Percentiles rank a stretch among this genome's conserved stretches.
phyloP scores from a whole-genome alignment of 768 basidiomycete genomes.

The Gymnopilus dilepis region DNA sequence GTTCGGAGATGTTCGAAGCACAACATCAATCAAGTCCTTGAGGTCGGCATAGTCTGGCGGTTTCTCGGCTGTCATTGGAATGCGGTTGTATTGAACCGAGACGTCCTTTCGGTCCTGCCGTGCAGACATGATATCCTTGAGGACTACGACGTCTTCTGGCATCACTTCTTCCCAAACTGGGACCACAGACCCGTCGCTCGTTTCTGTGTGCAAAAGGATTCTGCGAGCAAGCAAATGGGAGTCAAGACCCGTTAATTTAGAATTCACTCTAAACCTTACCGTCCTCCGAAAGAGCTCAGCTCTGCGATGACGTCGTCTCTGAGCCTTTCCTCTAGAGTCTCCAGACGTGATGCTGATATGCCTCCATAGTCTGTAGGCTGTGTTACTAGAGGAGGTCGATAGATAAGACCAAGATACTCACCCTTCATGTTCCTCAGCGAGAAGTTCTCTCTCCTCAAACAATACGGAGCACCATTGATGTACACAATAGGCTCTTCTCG shows the following conservation, averaged over 20 bases:
- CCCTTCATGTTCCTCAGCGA: constrained; percentile 95
- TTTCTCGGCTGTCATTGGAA: constrained; percentile 93
- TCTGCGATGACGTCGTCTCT: constrained; percentile 89
- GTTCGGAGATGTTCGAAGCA: constrained; percentile 67
- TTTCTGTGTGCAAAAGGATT: constrained; percentile 89
- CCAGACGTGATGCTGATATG: constrained; percentile 88
- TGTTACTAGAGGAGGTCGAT: too few species aligned
- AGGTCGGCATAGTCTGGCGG: constrained; percentile 78
- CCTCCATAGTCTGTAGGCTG: constrained; percentile 83
- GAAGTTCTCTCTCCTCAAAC: constrained; percentile 82
- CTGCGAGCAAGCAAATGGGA: constrained; percentile 40
- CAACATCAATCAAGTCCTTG: constrained; percentile 78
- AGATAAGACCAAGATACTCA: constrained; percentile 29
- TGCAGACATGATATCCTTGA: constrained; percentile 87
- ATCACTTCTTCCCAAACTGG: constrained; percentile 95
- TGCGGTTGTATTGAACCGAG: constrained; percentile 77
- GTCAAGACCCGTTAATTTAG: background rate
- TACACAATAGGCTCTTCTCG: constrained; percentile 92
- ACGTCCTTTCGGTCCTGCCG: constrained; percentile 52
- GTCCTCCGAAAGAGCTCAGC: constrained; percentile 80
- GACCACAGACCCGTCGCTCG: constrained; percentile 82
- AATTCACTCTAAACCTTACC: constrained; percentile 42
- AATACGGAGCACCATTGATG: constrained; percentile 92
- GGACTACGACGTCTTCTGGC: constrained; percentile 70
- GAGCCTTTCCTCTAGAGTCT: constrained; percentile 89